phyloP scores from a whole-genome alignment of 257 asterid genomes.

The Ajuga chamaepitys region DNA sequence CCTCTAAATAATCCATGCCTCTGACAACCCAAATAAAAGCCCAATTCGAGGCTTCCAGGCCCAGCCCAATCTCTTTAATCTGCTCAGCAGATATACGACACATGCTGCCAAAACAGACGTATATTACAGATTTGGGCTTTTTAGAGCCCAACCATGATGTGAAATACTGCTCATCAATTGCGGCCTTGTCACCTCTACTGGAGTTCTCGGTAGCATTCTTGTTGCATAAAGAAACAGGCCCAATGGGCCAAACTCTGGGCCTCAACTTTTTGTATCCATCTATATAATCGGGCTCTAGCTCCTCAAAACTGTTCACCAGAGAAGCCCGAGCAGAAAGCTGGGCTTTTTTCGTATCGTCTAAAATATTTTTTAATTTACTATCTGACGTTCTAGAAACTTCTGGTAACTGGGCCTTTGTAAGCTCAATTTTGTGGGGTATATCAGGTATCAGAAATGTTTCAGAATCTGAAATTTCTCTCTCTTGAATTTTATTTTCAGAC shows the following conservation, averaged over 20 bases:
- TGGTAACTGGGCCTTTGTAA: conserved; percentile 27
- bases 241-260: conserved; percentile 42
- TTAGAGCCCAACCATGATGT: conserved; percentile 26
- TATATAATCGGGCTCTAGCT: conserved; percentile 36
- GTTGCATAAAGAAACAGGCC: conserved; percentile 40
- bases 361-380: neutral
- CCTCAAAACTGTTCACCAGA: conserved; percentile 36
- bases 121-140: conserved; percentile 21
- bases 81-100: conserved; percentile 23
- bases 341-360: conserved; percentile 17
- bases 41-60: conserved; percentile 20
- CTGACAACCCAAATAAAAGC: conserved; percentile 29
- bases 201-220: conserved; percentile 3
- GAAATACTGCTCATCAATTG: conserved; percentile 13
- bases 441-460: conserved; percentile 27
- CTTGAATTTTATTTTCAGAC: neutral
- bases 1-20: conserved; percentile 3
- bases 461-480: conserved; percentile 11
- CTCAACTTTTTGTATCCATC: conserved; percentile 15
- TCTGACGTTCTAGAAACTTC: neutral
- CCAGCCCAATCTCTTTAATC: conserved; percentile 25
- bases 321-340: conserved; percentile 19
- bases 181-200: conserved; percentile 13
- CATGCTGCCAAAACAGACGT: conserved; percentile 33
- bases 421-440: conserved; percentile 35